These are phyloP conservation scores for Naganishia liquefaciens DNA, from an alignment of 1,284 basidiomycete genomes.

Conservation along the genomic window DNA sequence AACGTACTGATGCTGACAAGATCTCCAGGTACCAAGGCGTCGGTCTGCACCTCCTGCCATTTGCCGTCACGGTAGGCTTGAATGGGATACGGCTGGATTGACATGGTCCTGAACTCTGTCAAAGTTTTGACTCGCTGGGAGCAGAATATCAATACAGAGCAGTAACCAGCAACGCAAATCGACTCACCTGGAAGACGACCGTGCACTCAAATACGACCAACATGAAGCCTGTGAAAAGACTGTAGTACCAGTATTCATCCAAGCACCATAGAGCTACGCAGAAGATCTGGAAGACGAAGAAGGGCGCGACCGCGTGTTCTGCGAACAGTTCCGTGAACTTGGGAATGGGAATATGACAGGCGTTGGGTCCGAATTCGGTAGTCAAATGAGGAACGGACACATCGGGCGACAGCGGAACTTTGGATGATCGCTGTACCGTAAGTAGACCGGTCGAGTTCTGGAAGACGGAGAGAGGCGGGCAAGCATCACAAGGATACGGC, in stretches of 20 bases:
- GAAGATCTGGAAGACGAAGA: conserved; percentile 95
- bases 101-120: conserved; percentile 94
- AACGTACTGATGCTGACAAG: conserved; percentile 68
- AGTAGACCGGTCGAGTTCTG: conserved; percentile 60
- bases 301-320: conserved; percentile 90
- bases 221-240: conserved; percentile 95
- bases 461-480: conserved; percentile 72
- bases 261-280: conserved; percentile 93
- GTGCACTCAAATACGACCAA: conserved; percentile 94
- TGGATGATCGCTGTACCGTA: conserved; percentile 41
- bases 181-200: conserved; percentile 85
- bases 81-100: conserved; percentile 82
- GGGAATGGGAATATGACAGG: conserved; percentile 93
- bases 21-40: conserved; percentile 85
- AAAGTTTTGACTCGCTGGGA: conserved; percentile 77
- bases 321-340: conserved; percentile 83
- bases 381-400: conserved; percentile 53
- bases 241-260: conserved; percentile 98
- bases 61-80: conserved; percentile 74
- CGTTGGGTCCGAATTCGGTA: conserved; percentile 79
- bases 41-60: conserved; percentile 77
- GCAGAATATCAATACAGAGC: neutral
- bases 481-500: conserved; percentile 81
- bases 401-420: conserved; percentile 51
- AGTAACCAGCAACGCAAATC: neutral